Evolutionary conservation across 495 filamentous ascomycete genomes (phyloP).

Genomic region (Cercophora newfieldiana): DNA sequence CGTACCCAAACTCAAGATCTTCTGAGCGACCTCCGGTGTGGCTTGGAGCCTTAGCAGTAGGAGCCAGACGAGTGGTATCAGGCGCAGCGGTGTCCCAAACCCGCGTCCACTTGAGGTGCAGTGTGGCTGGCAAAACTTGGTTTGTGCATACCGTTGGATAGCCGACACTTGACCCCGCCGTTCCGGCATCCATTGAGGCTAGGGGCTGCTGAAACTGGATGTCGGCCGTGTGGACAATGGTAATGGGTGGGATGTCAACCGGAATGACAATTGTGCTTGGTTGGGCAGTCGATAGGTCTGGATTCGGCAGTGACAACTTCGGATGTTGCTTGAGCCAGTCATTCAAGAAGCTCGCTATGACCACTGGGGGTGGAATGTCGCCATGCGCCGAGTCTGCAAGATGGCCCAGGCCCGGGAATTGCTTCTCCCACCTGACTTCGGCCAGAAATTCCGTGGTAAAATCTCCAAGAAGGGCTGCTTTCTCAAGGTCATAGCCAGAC

Average conservation of each 20-base stretch:
- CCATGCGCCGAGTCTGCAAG: slow-evolving; percentile 19
- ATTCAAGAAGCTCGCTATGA: slow-evolving; percentile 36
- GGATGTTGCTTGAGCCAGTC: slow-evolving; percentile 42
- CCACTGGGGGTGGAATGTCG: slow-evolving; percentile 25
- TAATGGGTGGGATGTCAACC: slow-evolving; percentile 83
- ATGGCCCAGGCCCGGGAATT: slow-evolving; percentile 46
- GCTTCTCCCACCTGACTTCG: slow-evolving; percentile 40
- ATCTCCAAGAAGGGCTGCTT: slow-evolving; percentile 53
- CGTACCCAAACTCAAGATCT: slow-evolving; percentile 78
- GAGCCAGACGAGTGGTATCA: neutral
- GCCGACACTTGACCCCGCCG: slow-evolving; percentile 10
- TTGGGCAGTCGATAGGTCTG: slow-evolving; percentile 17
- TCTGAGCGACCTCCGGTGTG: slow-evolving; percentile 38
- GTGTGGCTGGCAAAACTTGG: slow-evolving; percentile 67
- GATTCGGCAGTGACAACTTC: slow-evolving; percentile 32
- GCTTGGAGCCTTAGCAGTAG: neutral
- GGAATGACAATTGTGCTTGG: slow-evolving; percentile 61
- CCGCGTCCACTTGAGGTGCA: slow-evolving; percentile 74
- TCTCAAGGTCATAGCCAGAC: slow-evolving; percentile 61
- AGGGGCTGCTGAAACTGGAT: slow-evolving; percentile 55
- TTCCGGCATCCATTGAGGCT: slow-evolving; percentile 31
- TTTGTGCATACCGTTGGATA: slow-evolving; percentile 57
- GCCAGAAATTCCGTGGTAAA: slow-evolving; percentile 43
- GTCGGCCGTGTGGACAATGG: slow-evolving; percentile 81
- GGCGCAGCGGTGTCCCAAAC: slow-evolving; percentile 61